phyloP scores from a whole-genome alignment of 2,329 filamentous ascomycete species.

The Ambrosiella xylebori region DNA sequence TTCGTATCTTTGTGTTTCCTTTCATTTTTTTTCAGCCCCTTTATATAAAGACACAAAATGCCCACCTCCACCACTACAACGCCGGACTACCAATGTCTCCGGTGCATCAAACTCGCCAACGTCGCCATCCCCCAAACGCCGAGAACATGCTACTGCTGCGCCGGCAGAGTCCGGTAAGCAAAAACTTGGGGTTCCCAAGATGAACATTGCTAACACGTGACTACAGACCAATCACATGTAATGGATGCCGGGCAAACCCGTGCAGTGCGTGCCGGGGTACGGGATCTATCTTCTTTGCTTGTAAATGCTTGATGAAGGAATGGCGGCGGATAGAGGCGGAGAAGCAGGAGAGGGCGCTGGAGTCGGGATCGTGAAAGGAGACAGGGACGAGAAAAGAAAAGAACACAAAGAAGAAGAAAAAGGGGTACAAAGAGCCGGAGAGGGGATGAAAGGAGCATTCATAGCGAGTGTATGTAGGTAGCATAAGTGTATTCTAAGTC shows the following conservation, averaged over 20 bases:
- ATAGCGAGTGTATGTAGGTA: background rate
- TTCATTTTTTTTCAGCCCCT: background rate
- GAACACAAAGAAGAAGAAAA: background rate
- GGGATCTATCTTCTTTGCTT: conserved; percentile 1
- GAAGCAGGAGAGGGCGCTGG: background rate
- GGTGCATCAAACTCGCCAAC: conserved; percentile 2
- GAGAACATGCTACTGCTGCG: conserved; percentile 7
- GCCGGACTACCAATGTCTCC: background rate
- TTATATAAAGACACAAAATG: background rate
- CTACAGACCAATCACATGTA: background rate
- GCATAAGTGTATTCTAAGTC: too few species aligned
- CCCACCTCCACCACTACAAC: background rate
- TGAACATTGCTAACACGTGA: background rate
- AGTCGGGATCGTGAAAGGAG: background rate
- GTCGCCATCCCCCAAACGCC: background rate
- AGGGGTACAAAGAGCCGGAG: background rate
- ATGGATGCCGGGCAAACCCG: background rate
- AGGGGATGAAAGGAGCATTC: background rate
- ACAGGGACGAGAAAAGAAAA: too few species aligned
- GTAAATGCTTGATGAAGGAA: background rate
- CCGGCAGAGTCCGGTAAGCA: conserved; percentile 5
- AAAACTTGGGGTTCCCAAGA: background rate
- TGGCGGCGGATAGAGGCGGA: background rate
- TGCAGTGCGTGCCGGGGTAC: background rate
- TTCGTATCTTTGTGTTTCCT: background rate